phyloP scores from a whole-genome alignment of 73 alveolate species.

The Blepharisma stoltei region DNA sequence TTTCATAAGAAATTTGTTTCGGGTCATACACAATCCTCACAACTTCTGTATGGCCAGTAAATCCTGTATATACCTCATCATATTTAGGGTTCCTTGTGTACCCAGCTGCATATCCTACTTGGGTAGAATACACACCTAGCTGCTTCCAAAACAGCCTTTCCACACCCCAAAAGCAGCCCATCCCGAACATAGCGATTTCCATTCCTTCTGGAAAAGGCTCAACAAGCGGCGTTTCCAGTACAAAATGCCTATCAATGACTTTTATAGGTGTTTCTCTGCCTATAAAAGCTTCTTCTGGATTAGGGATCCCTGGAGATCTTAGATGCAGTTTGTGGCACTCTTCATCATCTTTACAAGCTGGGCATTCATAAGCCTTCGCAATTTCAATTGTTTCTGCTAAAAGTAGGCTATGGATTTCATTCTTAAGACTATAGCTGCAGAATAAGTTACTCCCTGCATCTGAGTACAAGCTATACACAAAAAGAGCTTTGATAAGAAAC shows the following conservation, averaged over 20 bases:
- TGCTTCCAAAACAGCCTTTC: conserved; percentile 46
- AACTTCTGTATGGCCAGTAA: conserved; percentile 76
- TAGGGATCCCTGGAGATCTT: too few species aligned
- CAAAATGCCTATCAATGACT: not conserved
- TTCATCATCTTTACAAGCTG: too few species aligned
- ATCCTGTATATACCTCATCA: conserved; percentile 61
- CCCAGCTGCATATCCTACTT: conserved; percentile 64
- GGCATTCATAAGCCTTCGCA: too few species aligned
- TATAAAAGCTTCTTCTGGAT: too few species aligned
- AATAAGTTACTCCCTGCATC: too few species aligned
- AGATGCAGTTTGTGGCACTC: too few species aligned
- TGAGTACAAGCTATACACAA: too few species aligned
- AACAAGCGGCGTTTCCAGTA: not conserved
- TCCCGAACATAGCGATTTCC: conserved; percentile 44
- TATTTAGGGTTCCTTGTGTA: conserved; percentile 57
- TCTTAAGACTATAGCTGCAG: too few species aligned
- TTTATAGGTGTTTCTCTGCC: too few species aligned
- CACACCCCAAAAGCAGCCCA: conserved; percentile 63
- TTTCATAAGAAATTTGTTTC: conserved; percentile 31
- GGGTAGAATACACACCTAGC: conserved; percentile 41
- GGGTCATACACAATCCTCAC: conserved; percentile 61
- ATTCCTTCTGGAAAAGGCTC: conserved; percentile 11
- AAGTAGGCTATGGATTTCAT: too few species aligned
- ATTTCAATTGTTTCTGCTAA: too few species aligned
- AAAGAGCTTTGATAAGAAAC: too few species aligned